Percentiles rank a stretch among this genome's conserved stretches.
Conservation (phyloP, 106 monocot genomes). For the Triglochin maritima region DNA sequence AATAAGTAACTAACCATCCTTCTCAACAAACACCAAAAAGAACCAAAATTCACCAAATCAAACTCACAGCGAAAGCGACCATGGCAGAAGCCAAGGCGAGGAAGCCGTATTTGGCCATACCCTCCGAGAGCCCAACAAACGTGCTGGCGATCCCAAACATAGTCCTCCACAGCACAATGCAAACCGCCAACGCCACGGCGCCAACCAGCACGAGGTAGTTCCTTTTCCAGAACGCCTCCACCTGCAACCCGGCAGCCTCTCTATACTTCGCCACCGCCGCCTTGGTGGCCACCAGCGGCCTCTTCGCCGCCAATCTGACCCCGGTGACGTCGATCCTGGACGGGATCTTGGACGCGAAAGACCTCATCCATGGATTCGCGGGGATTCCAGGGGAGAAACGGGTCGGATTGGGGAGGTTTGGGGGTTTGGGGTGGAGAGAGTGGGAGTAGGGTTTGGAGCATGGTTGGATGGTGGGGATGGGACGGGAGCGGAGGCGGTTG, state of each 20-base stretch:
- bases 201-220: slow-evolving; percentile 74
- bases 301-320: slow-evolving; percentile 25
- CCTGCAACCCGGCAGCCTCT: slow-evolving; percentile 62
- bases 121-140: slow-evolving; percentile 84
- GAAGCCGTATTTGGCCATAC: slow-evolving; percentile 96
- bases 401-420: background rate
- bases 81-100: slow-evolving; percentile 82
- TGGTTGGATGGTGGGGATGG: background rate
- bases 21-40: no score
- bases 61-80: slow-evolving; percentile 86
- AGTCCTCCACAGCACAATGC: slow-evolving; percentile 68
- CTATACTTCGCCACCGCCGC: slow-evolving; percentile 42
- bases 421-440: background rate
- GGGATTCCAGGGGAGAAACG: background rate
- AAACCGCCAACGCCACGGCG: slow-evolving; percentile 41
- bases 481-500: slow-evolving; percentile 1
- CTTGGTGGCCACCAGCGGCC: slow-evolving; percentile 27
- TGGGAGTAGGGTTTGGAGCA: background rate
- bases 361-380: background rate
- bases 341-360: background rate
- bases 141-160: slow-evolving; percentile 88
- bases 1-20: no score
- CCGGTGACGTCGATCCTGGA: background rate
- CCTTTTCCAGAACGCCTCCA: slow-evolving; percentile 93
- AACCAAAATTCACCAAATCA: no score